A percentile compares a stretch with the other conserved stretches of the same genome.
Conservation (phyloP, 192 early-diverging fungal species). For the Rhizophagus sp. region DNA sequence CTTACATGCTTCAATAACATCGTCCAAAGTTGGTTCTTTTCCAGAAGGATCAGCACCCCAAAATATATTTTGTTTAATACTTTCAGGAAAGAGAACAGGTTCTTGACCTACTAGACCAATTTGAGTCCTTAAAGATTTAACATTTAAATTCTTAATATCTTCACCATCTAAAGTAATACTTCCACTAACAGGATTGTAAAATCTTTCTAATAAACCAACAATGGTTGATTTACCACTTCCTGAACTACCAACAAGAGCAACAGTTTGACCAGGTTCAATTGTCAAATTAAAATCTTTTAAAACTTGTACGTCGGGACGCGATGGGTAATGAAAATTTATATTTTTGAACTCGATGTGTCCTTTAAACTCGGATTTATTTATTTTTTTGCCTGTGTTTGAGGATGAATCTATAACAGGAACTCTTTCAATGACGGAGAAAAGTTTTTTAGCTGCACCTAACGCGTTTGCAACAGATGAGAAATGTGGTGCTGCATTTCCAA, state of each 20-base stretch:
- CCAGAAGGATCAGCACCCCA: constrained; percentile 56
- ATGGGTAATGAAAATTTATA: constrained; percentile 84
- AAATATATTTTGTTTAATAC: constrained; percentile 81
- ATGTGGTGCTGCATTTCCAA: constrained; percentile 59
- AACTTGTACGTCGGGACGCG: constrained; percentile 79
- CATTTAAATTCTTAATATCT: constrained; percentile 74
- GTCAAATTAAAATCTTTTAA: constrained; percentile 71
- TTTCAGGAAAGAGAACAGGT: constrained; percentile 82
- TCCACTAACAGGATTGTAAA: constrained; percentile 72
- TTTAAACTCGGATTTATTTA: constrained; percentile 40
- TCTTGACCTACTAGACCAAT: constrained; percentile 93
- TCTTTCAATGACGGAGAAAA: constrained; percentile 84
- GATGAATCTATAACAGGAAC: constrained; percentile 73
- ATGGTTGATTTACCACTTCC: constrained; percentile 90
- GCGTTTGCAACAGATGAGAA: constrained; percentile 74
- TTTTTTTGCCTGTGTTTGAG: constrained; percentile 42
- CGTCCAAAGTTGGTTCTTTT: constrained; percentile 58
- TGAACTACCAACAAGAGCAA: constrained; percentile 54
- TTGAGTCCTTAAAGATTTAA: constrained; percentile 79
- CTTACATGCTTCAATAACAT: constrained; percentile 68
- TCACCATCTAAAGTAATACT: constrained; percentile 71
- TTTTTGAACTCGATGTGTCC: constrained; percentile 76
- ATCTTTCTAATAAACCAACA: constrained; percentile 80
- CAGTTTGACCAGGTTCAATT: constrained; percentile 73
- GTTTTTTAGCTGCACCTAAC: constrained; percentile 79